Evolutionary conservation across 2,329 filamentous ascomycete genomes (phyloP).

Genomic region (Leptographium galeiforme): DNA sequence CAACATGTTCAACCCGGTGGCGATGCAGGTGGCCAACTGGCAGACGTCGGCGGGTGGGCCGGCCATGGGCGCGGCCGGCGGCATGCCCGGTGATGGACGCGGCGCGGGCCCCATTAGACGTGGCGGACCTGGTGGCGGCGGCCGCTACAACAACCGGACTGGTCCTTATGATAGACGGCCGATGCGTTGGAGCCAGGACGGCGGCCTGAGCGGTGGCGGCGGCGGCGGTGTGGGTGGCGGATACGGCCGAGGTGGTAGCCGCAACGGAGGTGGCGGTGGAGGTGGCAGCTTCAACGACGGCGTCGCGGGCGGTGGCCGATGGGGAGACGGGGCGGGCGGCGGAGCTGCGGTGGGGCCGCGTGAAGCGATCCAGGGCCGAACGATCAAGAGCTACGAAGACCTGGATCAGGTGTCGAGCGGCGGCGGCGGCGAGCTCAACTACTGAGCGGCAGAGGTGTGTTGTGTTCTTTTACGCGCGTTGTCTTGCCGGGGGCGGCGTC

Average conservation of each 20-base stretch:
- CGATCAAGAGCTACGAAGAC: conserved; percentile 94
- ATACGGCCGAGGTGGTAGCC: conserved; percentile 18
- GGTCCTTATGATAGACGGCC: conserved; percentile 62
- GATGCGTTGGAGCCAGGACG: conserved; percentile 32
- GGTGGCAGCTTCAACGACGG: conserved; percentile 25
- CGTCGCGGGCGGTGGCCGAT: conserved; percentile 35
- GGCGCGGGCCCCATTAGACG: conserved; percentile 53
- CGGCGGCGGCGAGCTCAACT: conserved; percentile 78
- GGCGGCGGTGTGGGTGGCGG: conserved; percentile 25
- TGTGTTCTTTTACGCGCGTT: not conserved
- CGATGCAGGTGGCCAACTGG: conserved; percentile 34
- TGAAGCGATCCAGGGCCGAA: conserved; percentile 84
- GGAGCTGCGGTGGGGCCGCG: conserved; percentile 69
- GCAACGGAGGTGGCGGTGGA: conserved; percentile 27
- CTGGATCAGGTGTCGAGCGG: conserved; percentile 70
- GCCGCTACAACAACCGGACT: conserved; percentile 47
- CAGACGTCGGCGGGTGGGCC: conserved; percentile 18
- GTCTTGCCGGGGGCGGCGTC: not conserved
- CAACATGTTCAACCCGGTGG: conserved; percentile 37
- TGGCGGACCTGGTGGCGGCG: conserved; percentile 29
- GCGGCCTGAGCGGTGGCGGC: conserved; percentile 29
- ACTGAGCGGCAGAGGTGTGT: conserved; percentile 33
- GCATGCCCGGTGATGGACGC: conserved; percentile 46
- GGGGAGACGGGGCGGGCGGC: conserved; percentile 61
- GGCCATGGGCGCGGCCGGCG: conserved; percentile 36